Conservation (phyloP, 257 asterid genomes). For the Gentiana dahurica region DNA sequence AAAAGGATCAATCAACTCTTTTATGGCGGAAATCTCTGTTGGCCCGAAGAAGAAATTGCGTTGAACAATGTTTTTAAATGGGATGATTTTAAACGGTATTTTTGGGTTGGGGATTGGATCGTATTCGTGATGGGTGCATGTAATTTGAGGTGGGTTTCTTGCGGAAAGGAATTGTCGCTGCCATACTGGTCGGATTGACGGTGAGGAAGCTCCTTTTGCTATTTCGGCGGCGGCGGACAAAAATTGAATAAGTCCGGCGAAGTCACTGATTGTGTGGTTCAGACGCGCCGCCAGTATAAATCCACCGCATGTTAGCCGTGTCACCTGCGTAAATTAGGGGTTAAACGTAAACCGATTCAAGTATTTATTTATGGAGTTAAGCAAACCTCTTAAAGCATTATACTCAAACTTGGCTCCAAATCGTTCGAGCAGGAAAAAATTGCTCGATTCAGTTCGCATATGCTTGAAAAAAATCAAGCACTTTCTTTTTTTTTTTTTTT, state of each 20-base stretch:
- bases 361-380: background rate
- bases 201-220: conserved; percentile 41
- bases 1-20: conserved; percentile 23
- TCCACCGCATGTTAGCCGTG: conserved; percentile 61
- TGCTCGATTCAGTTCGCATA: no score
- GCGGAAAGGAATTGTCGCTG: conserved; percentile 42
- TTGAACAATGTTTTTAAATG: conserved; percentile 33
- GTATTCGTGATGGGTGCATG: conserved; percentile 37
- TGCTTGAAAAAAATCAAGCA: no score
- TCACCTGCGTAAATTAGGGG: conserved; percentile 28
- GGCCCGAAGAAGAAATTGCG: conserved; percentile 45
- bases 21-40: conserved; percentile 32
- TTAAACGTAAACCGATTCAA: background rate
- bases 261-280: conserved; percentile 65
- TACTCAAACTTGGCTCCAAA: no score
- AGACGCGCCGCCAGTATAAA: conserved; percentile 49
- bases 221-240: conserved; percentile 50
- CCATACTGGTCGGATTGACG: conserved; percentile 47
- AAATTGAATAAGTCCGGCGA: conserved; percentile 49
- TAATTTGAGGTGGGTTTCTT: conserved; percentile 30
- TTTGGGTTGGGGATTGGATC: conserved; percentile 27
- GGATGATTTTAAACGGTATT: conserved; percentile 10
- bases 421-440: no score
- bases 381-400: no score
- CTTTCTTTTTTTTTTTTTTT: no score